Conservation (phyloP, 306 rosid species). For the Quercus glauca region DNA sequence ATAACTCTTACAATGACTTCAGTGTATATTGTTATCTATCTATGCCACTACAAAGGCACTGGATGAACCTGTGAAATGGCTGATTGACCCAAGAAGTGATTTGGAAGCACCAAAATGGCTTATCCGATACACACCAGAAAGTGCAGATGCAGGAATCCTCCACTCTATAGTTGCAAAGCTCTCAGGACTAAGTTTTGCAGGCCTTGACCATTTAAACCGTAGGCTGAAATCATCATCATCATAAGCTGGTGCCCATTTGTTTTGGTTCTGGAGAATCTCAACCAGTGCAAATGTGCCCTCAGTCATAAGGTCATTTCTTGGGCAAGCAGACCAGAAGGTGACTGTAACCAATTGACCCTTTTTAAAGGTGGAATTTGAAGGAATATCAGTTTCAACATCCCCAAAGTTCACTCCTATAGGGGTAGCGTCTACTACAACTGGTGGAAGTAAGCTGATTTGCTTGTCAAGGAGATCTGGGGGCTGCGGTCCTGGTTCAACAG, state of each 20-base stretch:
- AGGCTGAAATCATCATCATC: conserved; percentile 89
- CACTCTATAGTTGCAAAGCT: conserved; percentile 77
- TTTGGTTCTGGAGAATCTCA: conserved; percentile 53
- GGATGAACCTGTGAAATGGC: conserved; percentile 76
- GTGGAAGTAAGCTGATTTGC: conserved; percentile 76
- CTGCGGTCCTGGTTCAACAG: conserved; percentile 60
- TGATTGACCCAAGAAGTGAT: conserved; percentile 56
- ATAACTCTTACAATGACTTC: neutral
- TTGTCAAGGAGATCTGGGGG: conserved; percentile 71
- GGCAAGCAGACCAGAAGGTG: conserved; percentile 83
- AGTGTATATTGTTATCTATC: neutral
- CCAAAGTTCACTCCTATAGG: conserved; percentile 65
- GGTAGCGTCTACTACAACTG: conserved; percentile 66
- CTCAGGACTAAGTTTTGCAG: conserved; percentile 47
- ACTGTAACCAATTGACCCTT: conserved; percentile 56
- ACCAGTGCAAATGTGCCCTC: conserved; percentile 90
- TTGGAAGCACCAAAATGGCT: conserved; percentile 82
- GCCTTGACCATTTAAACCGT: conserved; percentile 81
- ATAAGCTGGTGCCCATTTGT: conserved; percentile 71
- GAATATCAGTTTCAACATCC: conserved; percentile 59
- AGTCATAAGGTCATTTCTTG: conserved; percentile 83
- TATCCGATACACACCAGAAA: conserved; percentile 70
- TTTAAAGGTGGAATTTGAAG: conserved; percentile 58
- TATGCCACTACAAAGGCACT: conserved; percentile 68
- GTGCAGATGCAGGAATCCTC: conserved; percentile 61